Base-by-base conservation (phyloP, 768 basidiomycete species). In the Mycena rosella region DNA sequence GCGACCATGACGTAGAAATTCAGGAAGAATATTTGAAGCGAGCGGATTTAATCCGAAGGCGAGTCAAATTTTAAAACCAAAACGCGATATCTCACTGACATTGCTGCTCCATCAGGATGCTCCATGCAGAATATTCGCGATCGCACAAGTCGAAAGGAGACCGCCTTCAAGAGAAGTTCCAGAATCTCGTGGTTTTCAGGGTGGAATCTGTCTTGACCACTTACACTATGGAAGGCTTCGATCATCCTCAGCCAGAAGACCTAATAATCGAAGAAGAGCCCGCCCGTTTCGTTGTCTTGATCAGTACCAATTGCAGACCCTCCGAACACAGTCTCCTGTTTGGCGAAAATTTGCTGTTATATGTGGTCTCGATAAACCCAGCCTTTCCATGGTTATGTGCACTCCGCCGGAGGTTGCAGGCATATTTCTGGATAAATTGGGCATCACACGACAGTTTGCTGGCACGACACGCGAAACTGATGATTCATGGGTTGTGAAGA, bases 11-110 rank as follows among this genome's bases (percentile, higher is more conserved):
- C 27, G 18, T 38, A 38, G 45, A 60, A 49, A 48, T 32, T 26
- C 58, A 60, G 49, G 45, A 60, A 49, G 20, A 36, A 17, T 60
- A 49, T 49, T n/a, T 60, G 36, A 27, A 27, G 58, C 45, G 58
- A 49, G 32, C 42, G 9, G 32, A 30, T 15, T 17, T 60, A 13
- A 9, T 60, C 18, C n/a, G 32, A 36, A 60, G 58, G 58, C 45
- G 22, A 24, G 32, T 17, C 32, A 34, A 34, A 14, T 36, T 26
- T 11, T n/a, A 18, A n/a, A n/a, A n/a, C n/a, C n/a, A 8, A 17
- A 3, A 11, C 47, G 13, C n/a, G 30, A 32, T 9, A 26, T 34
- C 22, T 32, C 29, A 24, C 20, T n/a, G 5, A 4, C 14, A 40
- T 4, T 47, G 2, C 24, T 4, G 44, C 20, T 2, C 13, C 22